Evolutionary conservation across 176 grass and related monocot species (phyloP), one percentile per base, ranked within the genome.

Genomic region (Melocanna baccifera): DNA sequence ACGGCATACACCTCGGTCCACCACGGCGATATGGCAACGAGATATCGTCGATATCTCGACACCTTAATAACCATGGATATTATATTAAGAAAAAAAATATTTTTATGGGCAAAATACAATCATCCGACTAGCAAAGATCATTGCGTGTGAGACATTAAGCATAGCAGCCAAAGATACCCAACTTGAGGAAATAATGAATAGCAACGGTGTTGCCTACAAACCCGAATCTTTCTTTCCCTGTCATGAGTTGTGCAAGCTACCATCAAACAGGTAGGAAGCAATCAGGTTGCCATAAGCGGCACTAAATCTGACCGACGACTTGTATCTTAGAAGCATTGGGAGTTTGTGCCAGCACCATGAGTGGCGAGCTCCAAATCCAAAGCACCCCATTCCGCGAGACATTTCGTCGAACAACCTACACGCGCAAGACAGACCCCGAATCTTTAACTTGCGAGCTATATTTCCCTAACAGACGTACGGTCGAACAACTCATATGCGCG

Each of bases 401-500:
- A 67, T 48, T 72, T 73, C 78, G 2, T 71, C 73, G 56, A 86
- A 73, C 73, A 81, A 6, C 40, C 26, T 56, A 19, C 30, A 32
- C 3, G 64, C 30, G 19, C 56, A 36, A 73, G 11, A 50, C 32
- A 62, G 11, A 25, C 26, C 1, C 39, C 18, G 23, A 71, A 61
- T 48, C 80, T 51, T 62, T 43, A 16, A 26, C 39, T 20, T 59
- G 79, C 25, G 22, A 71, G 23, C 10, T 71, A 30, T 45, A 82
- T 0, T 30, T 43, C 25, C 28, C 28, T 51, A 25, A 18, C 6
- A 39, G 22, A 56, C 40, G 2, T 36, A 46, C 50, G 41, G 9
- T 36, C 56, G 45, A 74, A 25, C 53, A 56, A 5, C 43, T 30
- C 10, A 32, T 0, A n/a, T 22, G 37, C 50, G 14, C 56, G 28